These are phyloP conservation scores for Cyclostephanos invisitatus DNA, from an alignment of 108 stramenopile genomes.

Conservation along the genomic window DNA sequence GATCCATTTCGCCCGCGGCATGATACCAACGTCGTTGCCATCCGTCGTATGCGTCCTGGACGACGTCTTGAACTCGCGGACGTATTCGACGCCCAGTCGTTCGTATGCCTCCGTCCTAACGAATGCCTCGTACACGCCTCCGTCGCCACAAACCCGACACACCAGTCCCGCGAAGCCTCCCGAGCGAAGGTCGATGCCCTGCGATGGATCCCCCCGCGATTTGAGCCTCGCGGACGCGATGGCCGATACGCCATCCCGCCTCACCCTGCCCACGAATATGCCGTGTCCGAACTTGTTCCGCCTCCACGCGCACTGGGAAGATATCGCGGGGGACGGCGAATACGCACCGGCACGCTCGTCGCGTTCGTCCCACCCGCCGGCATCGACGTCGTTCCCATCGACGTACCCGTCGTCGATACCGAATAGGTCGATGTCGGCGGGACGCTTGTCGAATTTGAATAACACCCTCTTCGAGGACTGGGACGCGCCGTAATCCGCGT, in stretches of 20 bases:
- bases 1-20: conserved; percentile 60
- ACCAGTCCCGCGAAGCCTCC: conserved; percentile 80
- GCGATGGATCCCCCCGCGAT: conserved; percentile 66
- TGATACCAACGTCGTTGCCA: conserved; percentile 39
- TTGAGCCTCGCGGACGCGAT: conserved; percentile 71
- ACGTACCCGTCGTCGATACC: conserved; percentile 54
- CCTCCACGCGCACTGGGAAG: conserved; percentile 68
- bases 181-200: conserved; percentile 67
- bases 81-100: conserved; percentile 75
- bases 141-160: conserved; percentile 73
- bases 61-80: conserved; percentile 70
- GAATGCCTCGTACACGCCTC: conserved; percentile 79
- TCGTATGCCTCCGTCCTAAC: conserved; percentile 70
- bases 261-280: conserved; percentile 75
- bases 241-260: conserved; percentile 61
- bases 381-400: conserved; percentile 26
- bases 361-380: too few relatives aligned
- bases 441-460: conserved; percentile 77
- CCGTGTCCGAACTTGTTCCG: conserved; percentile 76
- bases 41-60: conserved; percentile 48
- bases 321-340: conserved; percentile 3
- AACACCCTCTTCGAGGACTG: conserved; percentile 89
- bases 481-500: conserved; percentile 83
- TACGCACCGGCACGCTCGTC: conserved; percentile 5
- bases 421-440: conserved; percentile 76